Evolutionary conservation across 2,329 filamentous ascomycete genomes (phyloP), one percentile per base, ranked within the genome.

Genomic region (Scopulariopsis brevicaulis): DNA sequence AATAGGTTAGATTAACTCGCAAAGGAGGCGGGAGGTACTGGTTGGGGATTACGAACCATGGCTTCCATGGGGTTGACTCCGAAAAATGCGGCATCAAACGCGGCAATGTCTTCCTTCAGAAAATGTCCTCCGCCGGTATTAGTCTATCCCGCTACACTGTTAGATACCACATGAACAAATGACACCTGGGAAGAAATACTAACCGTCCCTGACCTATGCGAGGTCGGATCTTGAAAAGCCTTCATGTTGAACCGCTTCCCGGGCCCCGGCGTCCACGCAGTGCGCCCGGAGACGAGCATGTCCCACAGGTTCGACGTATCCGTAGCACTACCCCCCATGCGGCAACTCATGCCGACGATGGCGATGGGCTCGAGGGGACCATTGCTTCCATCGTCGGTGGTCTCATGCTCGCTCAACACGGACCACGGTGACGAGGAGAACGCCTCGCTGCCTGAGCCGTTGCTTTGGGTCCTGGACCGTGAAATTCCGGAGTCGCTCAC

Each of bases 51-150:
- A 43, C 37, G 37, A 43, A 43, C 63, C 59, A 35, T 34, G 20
- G 64, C 66, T 54, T 69, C 63, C 2, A 32, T 35, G 7, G 56
- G 43, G 4, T 58, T 56, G 18, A 66, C 60, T 14, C 57, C 59
- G 56, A 66, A 67, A 35, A 66, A 70, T 0, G 51, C 53, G 1
- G 64, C 61, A 54, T 68, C 67, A 40, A 68, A 67, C 15, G 53
- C 56, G 8, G 57, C 50, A 4, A 67, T 58, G 32, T 67, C 63
- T 11, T 63, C 60, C 10, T 64, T 61, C 15, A 68, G 61, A 53
- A 69, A 68, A 43, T 69, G 62, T 2, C 63, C 67, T 18, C 64
- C 64, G 5, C 60, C 22, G 35, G 50, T 22, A n/a, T 43, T 58
- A 48, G 53, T 22, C 56, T 58, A 37, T 52, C 20, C 3, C 37